Conservation (phyloP, 2,329 filamentous ascomycete species). For the Penicillium paneum region DNA sequence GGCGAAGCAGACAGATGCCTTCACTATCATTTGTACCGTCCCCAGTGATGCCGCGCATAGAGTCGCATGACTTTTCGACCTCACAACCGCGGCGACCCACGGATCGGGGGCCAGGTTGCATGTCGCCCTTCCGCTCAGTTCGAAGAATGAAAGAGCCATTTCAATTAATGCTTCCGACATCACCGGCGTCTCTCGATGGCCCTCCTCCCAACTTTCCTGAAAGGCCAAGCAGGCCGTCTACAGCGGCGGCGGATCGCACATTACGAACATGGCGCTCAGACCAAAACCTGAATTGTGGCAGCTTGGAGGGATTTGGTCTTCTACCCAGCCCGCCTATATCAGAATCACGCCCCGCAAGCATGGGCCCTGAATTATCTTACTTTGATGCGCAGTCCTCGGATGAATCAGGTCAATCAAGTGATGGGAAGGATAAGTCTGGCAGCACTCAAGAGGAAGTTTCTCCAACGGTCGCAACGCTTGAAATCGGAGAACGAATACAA, state of each 20-base stretch:
- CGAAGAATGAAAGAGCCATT: conserved; percentile 42
- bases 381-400: conserved; percentile 21
- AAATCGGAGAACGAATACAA: conserved; percentile 3
- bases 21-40: conserved; percentile 37
- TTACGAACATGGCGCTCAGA: conserved; percentile 38
- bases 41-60: conserved; percentile 27
- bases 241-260: conserved; percentile 23
- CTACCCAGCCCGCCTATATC: conserved; percentile 39
- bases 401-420: not conserved
- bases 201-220: conserved; percentile 16
- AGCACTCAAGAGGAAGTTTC: not conserved
- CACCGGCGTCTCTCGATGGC: conserved; percentile 32
- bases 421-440: not conserved
- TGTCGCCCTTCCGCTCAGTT: conserved; percentile 41
- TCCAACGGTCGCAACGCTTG: not conserved
- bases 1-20: conserved; percentile 33
- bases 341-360: conserved; percentile 29
- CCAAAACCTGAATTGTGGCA: conserved; percentile 32
- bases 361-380: conserved; percentile 27
- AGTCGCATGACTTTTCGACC: conserved; percentile 29
- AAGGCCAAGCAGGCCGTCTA: conserved; percentile 18
- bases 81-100: conserved; percentile 24
- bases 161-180: conserved; percentile 35
- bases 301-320: conserved; percentile 34
- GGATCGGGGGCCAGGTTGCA: conserved; percentile 26